Conservation (phyloP, 441 rosid genomes). For the Sinapis alba region DNA sequence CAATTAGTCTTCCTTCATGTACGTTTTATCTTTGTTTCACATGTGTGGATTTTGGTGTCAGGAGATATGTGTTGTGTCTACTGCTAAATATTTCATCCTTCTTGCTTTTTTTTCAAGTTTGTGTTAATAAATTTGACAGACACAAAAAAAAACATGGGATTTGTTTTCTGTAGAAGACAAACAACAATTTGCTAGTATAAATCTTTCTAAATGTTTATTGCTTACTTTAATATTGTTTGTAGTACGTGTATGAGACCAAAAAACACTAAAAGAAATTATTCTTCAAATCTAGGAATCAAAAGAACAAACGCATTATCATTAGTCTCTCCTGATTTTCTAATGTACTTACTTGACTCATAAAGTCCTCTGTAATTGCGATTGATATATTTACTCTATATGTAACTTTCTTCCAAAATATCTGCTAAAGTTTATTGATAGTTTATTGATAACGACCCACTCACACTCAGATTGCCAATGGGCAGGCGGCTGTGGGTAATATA, state of each 20-base stretch:
- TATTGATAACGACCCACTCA: slow-evolving; percentile 20
- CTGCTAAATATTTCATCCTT: not conserved
- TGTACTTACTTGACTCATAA: not conserved
- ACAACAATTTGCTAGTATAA: not conserved
- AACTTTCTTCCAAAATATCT: not conserved
- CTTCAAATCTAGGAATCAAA: not conserved
- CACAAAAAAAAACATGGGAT: not conserved
- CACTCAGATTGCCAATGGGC: not conserved
- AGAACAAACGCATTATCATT: not conserved
- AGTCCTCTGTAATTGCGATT: not conserved
- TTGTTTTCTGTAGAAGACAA: not conserved
- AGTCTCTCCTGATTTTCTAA: not conserved
- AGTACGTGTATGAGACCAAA: not conserved
- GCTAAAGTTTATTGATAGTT: not conserved
- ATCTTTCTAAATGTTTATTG: not conserved
- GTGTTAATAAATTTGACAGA: not conserved
- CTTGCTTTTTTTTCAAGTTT: not conserved
- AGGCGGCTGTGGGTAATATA: not conserved
- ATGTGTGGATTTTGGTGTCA: not conserved
- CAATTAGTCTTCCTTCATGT: not conserved
- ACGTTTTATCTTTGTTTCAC: not conserved
- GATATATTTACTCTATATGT: not conserved
- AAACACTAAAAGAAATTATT: not conserved
- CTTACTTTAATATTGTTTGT: not conserved
- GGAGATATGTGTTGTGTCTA: not conserved